These are phyloP conservation scores for Fusarium albidum DNA, from an alignment of 2,329 filamentous ascomycete species.

Conservation along the genomic window DNA sequence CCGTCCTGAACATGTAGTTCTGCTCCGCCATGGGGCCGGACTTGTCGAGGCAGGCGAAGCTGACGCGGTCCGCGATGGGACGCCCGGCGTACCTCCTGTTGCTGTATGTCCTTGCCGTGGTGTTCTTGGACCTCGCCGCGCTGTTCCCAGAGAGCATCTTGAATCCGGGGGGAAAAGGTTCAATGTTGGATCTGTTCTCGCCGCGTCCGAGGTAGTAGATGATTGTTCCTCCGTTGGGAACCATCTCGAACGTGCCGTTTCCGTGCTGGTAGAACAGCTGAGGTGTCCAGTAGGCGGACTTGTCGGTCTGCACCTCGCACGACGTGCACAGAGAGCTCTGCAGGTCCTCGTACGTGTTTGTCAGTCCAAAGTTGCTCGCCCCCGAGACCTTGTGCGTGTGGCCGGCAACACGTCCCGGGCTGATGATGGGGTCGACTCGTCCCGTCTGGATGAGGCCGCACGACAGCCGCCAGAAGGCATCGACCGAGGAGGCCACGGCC, in stretches of 20 bases:
- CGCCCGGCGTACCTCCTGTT: slow-evolving; percentile 16
- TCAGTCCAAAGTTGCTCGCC: slow-evolving; percentile 32
- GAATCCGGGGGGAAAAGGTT: slow-evolving; percentile 35
- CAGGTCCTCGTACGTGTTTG: slow-evolving; percentile 23
- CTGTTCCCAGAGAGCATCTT: slow-evolving; percentile 34
- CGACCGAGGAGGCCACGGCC: slow-evolving; percentile 9
- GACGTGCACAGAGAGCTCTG: slow-evolving; percentile 35
- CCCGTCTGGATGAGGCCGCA: slow-evolving; percentile 35
- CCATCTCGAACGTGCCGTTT: slow-evolving; percentile 35
- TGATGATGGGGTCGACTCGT: slow-evolving; percentile 33
- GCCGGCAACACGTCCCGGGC: slow-evolving; percentile 28
- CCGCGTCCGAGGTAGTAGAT: slow-evolving; percentile 37
- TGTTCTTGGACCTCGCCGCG: slow-evolving; percentile 23
- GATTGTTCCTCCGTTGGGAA: slow-evolving; percentile 33
- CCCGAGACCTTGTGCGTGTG: slow-evolving; percentile 36
- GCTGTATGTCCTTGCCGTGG: slow-evolving; percentile 32
- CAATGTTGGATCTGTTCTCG: slow-evolving; percentile 33
- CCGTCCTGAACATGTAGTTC: slow-evolving; percentile 34
- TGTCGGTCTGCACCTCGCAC: slow-evolving; percentile 35
- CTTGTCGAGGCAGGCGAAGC: slow-evolving; percentile 36
- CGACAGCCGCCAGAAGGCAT: slow-evolving; percentile 38
- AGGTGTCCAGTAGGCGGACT: slow-evolving; percentile 38
- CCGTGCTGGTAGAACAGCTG: slow-evolving; percentile 34
- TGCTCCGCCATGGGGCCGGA: slow-evolving; percentile 30
- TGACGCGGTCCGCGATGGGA: slow-evolving; percentile 31